These are phyloP conservation scores for Penicillium steckii DNA, from an alignment of 495 filamentous ascomycete genomes.

Conservation along the genomic window DNA sequence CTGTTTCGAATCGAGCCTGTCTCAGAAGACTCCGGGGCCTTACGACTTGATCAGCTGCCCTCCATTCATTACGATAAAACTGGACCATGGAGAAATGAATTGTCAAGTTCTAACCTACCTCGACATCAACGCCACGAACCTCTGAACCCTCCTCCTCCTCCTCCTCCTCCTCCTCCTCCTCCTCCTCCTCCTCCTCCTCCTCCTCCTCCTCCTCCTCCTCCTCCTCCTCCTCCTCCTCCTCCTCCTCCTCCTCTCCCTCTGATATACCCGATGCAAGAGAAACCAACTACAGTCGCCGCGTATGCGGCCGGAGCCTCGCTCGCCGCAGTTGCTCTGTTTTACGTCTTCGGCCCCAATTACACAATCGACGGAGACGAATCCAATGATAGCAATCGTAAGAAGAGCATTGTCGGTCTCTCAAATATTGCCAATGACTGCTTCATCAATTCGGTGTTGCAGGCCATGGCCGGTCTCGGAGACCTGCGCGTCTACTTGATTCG, in stretches of 20 bases:
- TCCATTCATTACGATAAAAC: background rate
- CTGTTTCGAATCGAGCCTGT: too few species aligned
- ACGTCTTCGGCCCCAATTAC: conserved; percentile 94
- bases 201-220: conserved; percentile 5
- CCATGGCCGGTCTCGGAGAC: conserved; percentile 90
- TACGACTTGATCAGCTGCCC: too few species aligned
- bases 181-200: conserved; percentile 2
- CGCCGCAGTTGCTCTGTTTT: conserved; percentile 92
- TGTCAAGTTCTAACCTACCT: background rate
- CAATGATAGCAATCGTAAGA: conserved; percentile 66
- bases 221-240: conserved; percentile 3
- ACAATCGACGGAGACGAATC: conserved; percentile 79
- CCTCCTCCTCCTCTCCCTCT: conserved; percentile 2
- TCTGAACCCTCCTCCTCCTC: background rate
- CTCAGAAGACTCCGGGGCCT: too few species aligned
- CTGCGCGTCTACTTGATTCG: conserved; percentile 87
- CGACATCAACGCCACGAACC: background rate
- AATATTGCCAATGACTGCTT: conserved; percentile 99
- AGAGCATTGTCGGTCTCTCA: conserved; percentile 81
- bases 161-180: too few species aligned
- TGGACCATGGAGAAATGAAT: background rate
- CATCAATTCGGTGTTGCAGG: conserved; percentile 96
- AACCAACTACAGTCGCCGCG: conserved; percentile 77
- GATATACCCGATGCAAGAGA: conserved; percentile 71
- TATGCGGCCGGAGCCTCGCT: conserved; percentile 96